phyloP scores from a whole-genome alignment of 2,329 filamentous ascomycete species.

The Diaporthe vaccinii region DNA sequence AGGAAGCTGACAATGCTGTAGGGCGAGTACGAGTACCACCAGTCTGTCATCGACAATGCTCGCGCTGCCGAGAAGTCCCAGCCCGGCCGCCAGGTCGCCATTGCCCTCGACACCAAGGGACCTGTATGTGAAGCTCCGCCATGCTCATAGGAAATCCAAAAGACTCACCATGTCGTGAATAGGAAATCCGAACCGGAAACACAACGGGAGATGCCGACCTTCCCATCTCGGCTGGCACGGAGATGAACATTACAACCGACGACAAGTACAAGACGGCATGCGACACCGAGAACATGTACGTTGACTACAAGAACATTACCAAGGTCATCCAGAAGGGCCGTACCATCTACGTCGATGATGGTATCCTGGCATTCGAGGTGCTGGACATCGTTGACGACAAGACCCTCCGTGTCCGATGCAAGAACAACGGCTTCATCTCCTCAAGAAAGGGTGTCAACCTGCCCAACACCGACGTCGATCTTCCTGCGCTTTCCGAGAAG shows the following conservation, averaged over 20 bases:
- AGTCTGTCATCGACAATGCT: conserved; percentile 97
- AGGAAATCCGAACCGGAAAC: conserved; percentile 64
- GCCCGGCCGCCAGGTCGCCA: conserved; percentile 89
- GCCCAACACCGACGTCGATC: conserved; percentile 98
- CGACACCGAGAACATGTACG: conserved; percentile 96
- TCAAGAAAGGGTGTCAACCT: conserved; percentile 99
- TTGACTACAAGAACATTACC: conserved; percentile 99
- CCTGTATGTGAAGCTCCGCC: conserved; percentile 52
- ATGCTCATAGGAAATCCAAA: background rate
- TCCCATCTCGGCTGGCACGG: conserved; percentile 84
- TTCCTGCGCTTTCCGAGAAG: conserved; percentile 97
- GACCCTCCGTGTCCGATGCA: conserved; percentile 86
- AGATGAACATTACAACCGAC: conserved; percentile 97
- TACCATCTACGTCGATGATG: conserved; percentile 98
- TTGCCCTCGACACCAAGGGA: conserved; percentile 85
- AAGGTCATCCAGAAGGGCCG: conserved; percentile 94
- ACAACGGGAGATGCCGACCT: conserved; percentile 79
- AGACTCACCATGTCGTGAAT: conserved; percentile 24
- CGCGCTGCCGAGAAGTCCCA: conserved; percentile 85
- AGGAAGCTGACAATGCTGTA: conserved; percentile 51
- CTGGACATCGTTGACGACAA: conserved; percentile 88
- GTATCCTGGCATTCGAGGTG: conserved; percentile 96
- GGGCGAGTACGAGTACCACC: conserved; percentile 92
- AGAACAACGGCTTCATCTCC: conserved; percentile 99
- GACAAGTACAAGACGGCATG: conserved; percentile 88